phyloP scores from a whole-genome alignment of 306 rosid genomes.

The Rosa lucieae region DNA sequence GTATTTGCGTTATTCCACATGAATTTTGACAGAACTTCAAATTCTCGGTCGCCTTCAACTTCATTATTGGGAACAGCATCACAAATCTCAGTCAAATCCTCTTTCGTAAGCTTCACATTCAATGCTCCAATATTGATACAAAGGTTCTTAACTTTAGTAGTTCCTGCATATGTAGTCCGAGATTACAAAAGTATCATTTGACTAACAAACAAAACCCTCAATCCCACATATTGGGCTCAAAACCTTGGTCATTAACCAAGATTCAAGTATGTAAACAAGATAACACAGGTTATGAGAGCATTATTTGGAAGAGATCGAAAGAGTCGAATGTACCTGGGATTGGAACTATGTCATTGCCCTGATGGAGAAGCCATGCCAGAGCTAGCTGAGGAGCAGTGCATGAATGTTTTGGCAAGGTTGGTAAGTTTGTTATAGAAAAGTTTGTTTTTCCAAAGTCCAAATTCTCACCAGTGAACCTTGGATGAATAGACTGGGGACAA shows the following conservation, averaged over 20 bases:
- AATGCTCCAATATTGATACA: constrained; percentile 60
- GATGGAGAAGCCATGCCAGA: constrained; percentile 73
- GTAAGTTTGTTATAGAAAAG: constrained; percentile 42
- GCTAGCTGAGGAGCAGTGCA: constrained; percentile 66
- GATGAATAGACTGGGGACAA: constrained; percentile 44
- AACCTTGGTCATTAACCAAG: background rate
- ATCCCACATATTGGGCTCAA: background rate
- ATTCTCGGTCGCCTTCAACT: constrained; percentile 48
- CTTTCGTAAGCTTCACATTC: constrained; percentile 55
- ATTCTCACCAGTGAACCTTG: constrained; percentile 63
- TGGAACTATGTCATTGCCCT: constrained; percentile 59
- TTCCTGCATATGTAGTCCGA: constrained; percentile 32
- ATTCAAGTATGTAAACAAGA: too few species aligned
- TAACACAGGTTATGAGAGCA: background rate
- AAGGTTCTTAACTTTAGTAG: constrained; percentile 59
- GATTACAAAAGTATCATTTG: background rate
- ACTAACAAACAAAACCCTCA: background rate
- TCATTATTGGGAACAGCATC: constrained; percentile 56
- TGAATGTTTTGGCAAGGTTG: constrained; percentile 46
- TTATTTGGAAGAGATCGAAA: too few species aligned
- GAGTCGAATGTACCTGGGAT: constrained; percentile 53
- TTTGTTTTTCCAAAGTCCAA: constrained; percentile 71
- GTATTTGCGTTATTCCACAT: background rate
- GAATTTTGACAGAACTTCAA: background rate
- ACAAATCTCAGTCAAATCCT: constrained; percentile 51